A percentile compares a stretch with the other conserved stretches of the same genome.
phyloP scores from a whole-genome alignment of 164 flowering plant species.

The Magnolia kwangsiensis region DNA sequence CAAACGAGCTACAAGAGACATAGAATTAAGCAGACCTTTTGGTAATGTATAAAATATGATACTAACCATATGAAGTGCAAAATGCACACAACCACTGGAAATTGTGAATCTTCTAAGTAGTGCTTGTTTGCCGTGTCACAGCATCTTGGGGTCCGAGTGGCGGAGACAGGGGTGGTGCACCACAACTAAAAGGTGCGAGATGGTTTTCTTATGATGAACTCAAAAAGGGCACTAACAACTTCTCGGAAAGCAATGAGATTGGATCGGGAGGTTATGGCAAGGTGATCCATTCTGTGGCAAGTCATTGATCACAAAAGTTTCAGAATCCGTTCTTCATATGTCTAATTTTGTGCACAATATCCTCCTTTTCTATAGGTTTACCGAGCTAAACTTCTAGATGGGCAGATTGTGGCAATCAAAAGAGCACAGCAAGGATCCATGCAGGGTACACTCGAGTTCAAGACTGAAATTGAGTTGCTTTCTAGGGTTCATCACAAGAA shows the following conservation, averaged over 20 bases:
- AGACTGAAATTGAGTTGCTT: conserved; percentile 66
- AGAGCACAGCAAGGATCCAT: conserved; percentile 69
- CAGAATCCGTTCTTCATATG: background rate
- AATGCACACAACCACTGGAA: background rate
- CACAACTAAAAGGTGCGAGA: conserved; percentile 57
- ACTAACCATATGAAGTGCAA: background rate
- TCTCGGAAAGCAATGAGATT: conserved; percentile 48
- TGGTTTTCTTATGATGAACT: conserved; percentile 56
- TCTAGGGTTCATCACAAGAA: conserved; percentile 80
- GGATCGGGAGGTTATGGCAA: conserved; percentile 74
- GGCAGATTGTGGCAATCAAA: conserved; percentile 59
- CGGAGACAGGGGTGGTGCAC: conserved; percentile 29
- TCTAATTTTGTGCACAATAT: background rate
- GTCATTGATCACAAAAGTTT: background rate
- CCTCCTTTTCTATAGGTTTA: conserved; percentile 39
- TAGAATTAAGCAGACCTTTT: conserved; percentile 54
- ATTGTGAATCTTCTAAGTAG: background rate
- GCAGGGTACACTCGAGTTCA: conserved; percentile 72
- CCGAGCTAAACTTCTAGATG: conserved; percentile 47
- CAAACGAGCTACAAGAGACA: conserved; percentile 70
- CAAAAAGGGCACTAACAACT: conserved; percentile 49
- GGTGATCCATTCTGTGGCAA: conserved; percentile 24
- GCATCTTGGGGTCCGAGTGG: conserved; percentile 39
- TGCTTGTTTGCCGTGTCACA: conserved; percentile 14
- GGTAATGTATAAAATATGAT: conserved; percentile 31